Evolutionary conservation across 441 rosid species (phyloP).

Genomic region (Gossypium gossypioides): DNA sequence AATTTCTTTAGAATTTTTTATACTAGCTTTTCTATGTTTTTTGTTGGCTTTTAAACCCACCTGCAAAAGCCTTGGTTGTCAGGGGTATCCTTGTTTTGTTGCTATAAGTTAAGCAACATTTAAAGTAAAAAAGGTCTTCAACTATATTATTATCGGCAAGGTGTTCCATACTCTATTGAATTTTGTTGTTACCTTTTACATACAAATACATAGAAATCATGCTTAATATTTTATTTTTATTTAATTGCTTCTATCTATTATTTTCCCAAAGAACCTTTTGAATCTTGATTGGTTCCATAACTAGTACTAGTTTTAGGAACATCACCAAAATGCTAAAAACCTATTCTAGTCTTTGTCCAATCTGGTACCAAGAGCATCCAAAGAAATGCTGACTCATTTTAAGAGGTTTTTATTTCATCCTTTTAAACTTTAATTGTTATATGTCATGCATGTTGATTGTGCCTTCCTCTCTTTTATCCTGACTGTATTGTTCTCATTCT

Average conservation of each 20-base stretch:
- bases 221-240: background rate
- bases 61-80: background rate
- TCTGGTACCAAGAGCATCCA: background rate
- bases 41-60: background rate
- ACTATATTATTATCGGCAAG: background rate
- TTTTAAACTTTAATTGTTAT: background rate
- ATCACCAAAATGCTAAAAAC: background rate
- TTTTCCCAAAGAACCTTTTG: background rate
- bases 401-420: background rate
- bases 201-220: background rate
- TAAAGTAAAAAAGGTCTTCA: background rate
- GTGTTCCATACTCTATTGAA: background rate
- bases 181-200: background rate
- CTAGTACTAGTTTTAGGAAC: background rate
- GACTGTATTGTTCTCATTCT: conserved; percentile 9
- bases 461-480: background rate
- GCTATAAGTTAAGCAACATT: background rate
- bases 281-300: background rate
- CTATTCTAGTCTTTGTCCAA: background rate
- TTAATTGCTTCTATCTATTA: background rate
- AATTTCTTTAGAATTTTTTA: background rate
- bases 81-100: background rate
- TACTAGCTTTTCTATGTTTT: background rate
- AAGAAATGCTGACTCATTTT: background rate
- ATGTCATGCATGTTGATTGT: background rate